A percentile compares a stretch with the other conserved stretches of the same genome.
Conservation (phyloP, 805 yeast genomes). For the Kodamaea kakaduensis region DNA sequence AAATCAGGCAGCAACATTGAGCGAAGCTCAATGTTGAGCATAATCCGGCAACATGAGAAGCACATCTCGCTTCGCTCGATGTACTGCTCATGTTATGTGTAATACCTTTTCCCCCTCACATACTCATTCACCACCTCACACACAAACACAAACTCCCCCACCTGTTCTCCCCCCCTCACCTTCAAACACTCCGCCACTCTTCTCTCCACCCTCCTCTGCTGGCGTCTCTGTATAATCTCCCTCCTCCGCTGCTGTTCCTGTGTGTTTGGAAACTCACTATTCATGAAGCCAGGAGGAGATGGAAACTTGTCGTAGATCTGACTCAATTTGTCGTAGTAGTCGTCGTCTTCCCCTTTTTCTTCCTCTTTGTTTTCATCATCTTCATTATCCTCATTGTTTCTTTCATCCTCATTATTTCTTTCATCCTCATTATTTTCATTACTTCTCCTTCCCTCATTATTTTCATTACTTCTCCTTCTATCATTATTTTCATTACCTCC, state of each 20-base stretch:
- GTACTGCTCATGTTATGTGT: too few species aligned
- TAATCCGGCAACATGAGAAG: too few species aligned
- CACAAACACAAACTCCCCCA: conserved; percentile 32
- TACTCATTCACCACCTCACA: conserved; percentile 29
- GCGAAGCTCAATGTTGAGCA: too few species aligned
- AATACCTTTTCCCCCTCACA: conserved; percentile 15
- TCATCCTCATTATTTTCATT: conserved; percentile 12
- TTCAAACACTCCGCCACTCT: conserved; percentile 24
- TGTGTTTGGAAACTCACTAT: conserved; percentile 33
- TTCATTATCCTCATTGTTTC: conserved; percentile 9
- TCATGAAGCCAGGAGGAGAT: conserved; percentile 40
- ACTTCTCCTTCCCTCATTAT: conserved; percentile 6
- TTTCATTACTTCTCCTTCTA: conserved; percentile 7
- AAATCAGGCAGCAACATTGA: too few species aligned
- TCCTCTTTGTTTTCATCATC: conserved; percentile 13
- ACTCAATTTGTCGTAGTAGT: conserved; percentile 19
- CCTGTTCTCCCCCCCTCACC: conserved; percentile 14
- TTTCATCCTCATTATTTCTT: conserved; percentile 11
- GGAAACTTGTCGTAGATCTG: conserved; percentile 36
- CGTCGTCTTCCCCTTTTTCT: conserved; percentile 13
- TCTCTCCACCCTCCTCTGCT: conserved; percentile 24
- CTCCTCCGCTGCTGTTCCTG: conserved; percentile 26
- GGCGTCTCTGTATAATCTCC: conserved; percentile 18
- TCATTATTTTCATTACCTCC: conserved; percentile 14
- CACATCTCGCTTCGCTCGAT: too few species aligned